Base-by-base conservation (phyloP, 306 rosid genomes). In the Elaeagnus macrophylla region DNA sequence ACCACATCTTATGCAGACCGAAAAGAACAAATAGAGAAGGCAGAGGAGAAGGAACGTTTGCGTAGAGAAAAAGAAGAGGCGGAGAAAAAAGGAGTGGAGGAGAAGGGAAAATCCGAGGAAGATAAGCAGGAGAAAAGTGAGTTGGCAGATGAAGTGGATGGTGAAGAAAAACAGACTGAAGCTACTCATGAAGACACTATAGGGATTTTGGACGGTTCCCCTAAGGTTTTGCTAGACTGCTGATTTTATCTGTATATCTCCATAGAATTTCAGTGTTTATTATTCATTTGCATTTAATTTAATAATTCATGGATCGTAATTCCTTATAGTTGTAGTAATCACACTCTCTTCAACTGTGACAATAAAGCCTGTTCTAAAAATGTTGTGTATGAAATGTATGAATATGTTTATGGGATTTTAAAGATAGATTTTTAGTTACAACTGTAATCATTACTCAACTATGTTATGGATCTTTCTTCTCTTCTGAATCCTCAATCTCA, bases 1-100 rank as follows among this genome's bases (percentile, higher is more conserved):
- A 17, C 61, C 54, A 39, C 66, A 56, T 75, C 20, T 55, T 59
- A 42, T 76, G 58, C 67, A 93, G 99, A 93, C 61, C 96, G 72
- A 62, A 93, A 87, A 68, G 99, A 93, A 73, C 93, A 81, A 68
- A 84, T 93, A 72, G 99, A 87, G 55, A 87, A 82, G 84, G 89
- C 74, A 20, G 99, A 87, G 76, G 95, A 86, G 87, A 79, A 79
- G 75, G 95, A 83, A 56, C 95, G 83, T 7, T 66, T 84, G 44
- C 70, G 14, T 71, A 87, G 72, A 74, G 96, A 77, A 58, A 72
- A 68, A 57, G 75, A 72, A 48, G 78, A 72, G 65, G 67, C 53
- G 67, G 69, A 75, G 75, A 80, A 77, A 73, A 77, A 61, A 60
- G 88, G 82, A 68, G 81, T 75, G 2, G 80, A 78, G 68, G 80